These are phyloP conservation scores for Cubamyces lactineus DNA, from an alignment of 768 basidiomycete species.

Conservation along the genomic window DNA sequence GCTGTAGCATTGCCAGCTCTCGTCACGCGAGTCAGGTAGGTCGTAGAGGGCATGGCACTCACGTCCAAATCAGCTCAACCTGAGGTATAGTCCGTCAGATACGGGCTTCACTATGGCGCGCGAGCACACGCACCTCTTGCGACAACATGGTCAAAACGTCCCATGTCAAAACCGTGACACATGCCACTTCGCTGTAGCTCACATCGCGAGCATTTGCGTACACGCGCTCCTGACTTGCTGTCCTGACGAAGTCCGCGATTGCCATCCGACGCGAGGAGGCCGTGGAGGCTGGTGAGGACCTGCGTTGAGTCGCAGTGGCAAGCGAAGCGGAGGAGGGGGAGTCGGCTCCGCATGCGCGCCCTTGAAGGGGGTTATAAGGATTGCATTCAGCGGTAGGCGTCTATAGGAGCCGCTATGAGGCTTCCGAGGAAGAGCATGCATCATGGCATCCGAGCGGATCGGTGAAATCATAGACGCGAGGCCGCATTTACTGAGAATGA, in stretches of 20 bases:
- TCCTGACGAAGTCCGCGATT: background rate
- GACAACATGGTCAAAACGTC: constrained; percentile 21
- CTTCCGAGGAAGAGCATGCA: constrained; percentile 1
- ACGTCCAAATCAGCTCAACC: constrained; percentile 33
- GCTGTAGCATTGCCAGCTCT: background rate
- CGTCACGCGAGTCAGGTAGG: background rate
- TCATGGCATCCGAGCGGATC: background rate
- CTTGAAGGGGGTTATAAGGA: background rate
- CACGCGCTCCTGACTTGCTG: constrained; percentile 1
- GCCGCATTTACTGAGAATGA: background rate
- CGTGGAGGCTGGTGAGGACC: background rate
- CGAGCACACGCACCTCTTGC: constrained; percentile 17
- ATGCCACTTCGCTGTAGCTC: constrained; percentile 23
- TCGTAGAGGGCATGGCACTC: background rate
- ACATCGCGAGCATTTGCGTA: constrained; percentile 10
- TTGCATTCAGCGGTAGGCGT: background rate
- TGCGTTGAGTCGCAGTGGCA: background rate
- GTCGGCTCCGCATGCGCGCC: background rate
- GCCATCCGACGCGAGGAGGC: background rate
- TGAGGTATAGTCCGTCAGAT: background rate
- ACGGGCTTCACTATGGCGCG: too few relatives aligned
- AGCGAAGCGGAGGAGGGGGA: background rate
- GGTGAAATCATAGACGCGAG: background rate
- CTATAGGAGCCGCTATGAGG: background rate
- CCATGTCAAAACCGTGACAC: constrained; percentile 23